Evolutionary conservation across 2,329 filamentous ascomycete species (phyloP), one percentile per base, ranked within the genome.

Genomic region (Neonectria punicea): DNA sequence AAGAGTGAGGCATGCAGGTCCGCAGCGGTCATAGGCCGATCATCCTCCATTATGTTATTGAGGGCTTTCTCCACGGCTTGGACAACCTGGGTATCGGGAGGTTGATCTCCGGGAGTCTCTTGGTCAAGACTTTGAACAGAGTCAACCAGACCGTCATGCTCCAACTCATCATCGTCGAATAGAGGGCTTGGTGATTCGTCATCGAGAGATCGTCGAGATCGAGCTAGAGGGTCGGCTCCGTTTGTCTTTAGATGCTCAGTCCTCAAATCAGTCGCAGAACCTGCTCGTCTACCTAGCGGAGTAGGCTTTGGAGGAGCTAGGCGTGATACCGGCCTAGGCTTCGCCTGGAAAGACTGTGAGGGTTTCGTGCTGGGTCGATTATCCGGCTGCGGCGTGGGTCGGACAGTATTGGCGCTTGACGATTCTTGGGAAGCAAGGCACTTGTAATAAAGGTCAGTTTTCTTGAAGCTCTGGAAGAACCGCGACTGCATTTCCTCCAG

Each of bases 381-480:
- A 25, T 74, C 71, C 30, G 61, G 61, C 4, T 67, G 70, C 1
- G 70, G 70, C 47, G 68, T 61, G 14, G 69, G 57, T 34, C 73
- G 67, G 10, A 66, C 63, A 39, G 73, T 63, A 30, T 76, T 76
- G 7, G 72, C 62, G 54, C 75, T 83, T 2, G 87, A 84, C 46
- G 88, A 85, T 79, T 97, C 94, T 74, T 97, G 93, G 13, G 95
- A 92, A 8, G 95, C 93, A 1, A 99, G 85, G 76, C 94, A 98
- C 78, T 99, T 99, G 83, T 96, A 98, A 77, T 94, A 99, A 1
- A 99, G 80, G 75, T 98, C 96, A 0, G 96, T 97, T 71, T 90
- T 92, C 75, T 94, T 97, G 82, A 99, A 99, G 20, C 88, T 89
- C 18, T 92, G 89, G 68, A 96, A 96, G 75, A 97, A 89, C 14